These are phyloP conservation scores for Aureobasidium vineae DNA, from an alignment of 2,329 filamentous ascomycete genomes.

Conservation along the genomic window DNA sequence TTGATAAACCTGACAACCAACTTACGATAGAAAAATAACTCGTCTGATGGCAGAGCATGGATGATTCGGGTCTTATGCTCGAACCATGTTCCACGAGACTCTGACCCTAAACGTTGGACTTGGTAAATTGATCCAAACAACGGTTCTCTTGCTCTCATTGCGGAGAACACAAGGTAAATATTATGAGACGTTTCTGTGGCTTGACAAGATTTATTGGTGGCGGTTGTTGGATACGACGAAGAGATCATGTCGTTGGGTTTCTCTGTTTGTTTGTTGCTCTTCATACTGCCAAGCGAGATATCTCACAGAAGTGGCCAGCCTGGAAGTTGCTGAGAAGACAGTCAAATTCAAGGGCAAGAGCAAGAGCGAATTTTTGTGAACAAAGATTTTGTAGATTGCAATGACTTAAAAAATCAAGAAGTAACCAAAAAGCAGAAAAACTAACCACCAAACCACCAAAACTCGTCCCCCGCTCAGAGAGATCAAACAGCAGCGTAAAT, in stretches of 20 bases:
- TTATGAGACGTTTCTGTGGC: not conserved
- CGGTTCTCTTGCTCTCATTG: not conserved
- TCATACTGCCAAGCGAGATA: not conserved
- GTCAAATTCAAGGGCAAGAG: not conserved
- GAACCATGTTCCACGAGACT: not conserved
- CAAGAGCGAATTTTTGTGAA: constrained; percentile 1
- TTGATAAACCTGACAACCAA: no score
- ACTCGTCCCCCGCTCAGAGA: not conserved
- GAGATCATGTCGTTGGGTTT: not conserved
- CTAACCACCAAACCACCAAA: constrained; percentile 17
- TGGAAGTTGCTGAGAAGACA: not conserved
- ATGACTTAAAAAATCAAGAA: constrained; percentile 7
- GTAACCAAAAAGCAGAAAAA: constrained; percentile 10
- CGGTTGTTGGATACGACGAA: not conserved
- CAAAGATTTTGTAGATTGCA: constrained; percentile 21
- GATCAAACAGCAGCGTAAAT: constrained; percentile 26
- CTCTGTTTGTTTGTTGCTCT: not conserved
- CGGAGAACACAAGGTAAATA: not conserved
- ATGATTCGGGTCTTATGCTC: not conserved
- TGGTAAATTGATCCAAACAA: not conserved
- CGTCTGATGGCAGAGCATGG: not conserved
- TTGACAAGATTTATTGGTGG: not conserved
- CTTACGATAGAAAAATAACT: not conserved
- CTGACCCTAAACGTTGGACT: not conserved
- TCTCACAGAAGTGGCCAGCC: no score